phyloP scores from a whole-genome alignment of 768 basidiomycete species.

The Agaricus subrufescens region DNA sequence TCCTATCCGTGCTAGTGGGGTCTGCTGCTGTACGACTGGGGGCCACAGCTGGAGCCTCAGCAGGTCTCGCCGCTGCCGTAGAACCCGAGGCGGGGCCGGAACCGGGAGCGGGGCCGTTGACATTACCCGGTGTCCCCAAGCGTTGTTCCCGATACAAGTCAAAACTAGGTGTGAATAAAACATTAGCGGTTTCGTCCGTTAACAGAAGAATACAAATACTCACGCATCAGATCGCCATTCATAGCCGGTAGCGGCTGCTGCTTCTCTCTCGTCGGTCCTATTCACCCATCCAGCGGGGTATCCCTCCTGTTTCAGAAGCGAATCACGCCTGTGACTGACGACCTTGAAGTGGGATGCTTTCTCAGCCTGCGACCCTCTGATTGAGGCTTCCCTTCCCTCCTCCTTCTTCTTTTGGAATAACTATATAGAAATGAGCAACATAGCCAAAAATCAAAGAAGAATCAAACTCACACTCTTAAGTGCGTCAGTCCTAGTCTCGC shows the following conservation, averaged over 20 bases:
- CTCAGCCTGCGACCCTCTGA: slow-evolving; percentile 14
- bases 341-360: slow-evolving; percentile 72
- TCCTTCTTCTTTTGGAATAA: slow-evolving; percentile 57
- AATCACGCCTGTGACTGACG: slow-evolving; percentile 65
- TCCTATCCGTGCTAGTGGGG: no score
- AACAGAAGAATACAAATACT: background rate
- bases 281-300: slow-evolving; percentile 73
- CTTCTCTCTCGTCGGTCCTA: slow-evolving; percentile 40
- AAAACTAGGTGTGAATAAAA: background rate
- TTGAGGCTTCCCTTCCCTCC: slow-evolving; percentile 39
- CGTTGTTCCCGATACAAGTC: background rate
- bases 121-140: background rate
- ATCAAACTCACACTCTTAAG: slow-evolving; percentile 49
- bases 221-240: slow-evolving; percentile 10
- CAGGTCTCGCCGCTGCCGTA: no score
- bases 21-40: no score
- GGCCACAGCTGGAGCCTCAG: no score
- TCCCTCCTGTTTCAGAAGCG: slow-evolving; percentile 54
- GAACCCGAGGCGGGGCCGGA: no score
- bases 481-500: slow-evolving; percentile 36
- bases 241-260: slow-evolving; percentile 15
- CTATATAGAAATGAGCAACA: slow-evolving; percentile 22
- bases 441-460: background rate
- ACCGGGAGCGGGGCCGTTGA: background rate
- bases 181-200: no score